phyloP scores from a whole-genome alignment of 768 basidiomycete genomes.

The Russula dissimulans region DNA sequence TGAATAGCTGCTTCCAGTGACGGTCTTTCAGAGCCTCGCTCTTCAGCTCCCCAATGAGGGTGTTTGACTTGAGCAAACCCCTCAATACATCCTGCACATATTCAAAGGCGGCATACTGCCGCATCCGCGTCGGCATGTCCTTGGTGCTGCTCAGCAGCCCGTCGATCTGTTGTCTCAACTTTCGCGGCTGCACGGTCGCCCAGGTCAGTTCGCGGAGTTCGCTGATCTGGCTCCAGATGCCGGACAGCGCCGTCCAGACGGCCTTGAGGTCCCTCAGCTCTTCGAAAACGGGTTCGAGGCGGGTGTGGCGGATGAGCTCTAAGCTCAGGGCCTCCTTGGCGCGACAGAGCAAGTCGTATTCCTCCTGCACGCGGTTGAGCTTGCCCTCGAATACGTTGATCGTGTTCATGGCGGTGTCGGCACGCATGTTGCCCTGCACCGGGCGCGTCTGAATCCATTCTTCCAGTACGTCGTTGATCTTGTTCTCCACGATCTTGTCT shows the following conservation, averaged over 20 bases:
- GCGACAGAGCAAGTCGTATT: slow-evolving; percentile 89
- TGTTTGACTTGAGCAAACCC: slow-evolving; percentile 80
- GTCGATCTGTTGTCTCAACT: slow-evolving; percentile 89
- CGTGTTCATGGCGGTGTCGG: slow-evolving; percentile 92
- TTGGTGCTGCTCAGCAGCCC: slow-evolving; percentile 86
- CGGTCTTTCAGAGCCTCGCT: slow-evolving; percentile 95
- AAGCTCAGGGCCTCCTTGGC: slow-evolving; percentile 97
- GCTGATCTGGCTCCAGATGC: slow-evolving; percentile 89
- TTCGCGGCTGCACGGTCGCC: slow-evolving; percentile 90
- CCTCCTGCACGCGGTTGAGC: slow-evolving; percentile 81
- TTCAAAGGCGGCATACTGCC: slow-evolving; percentile 98
- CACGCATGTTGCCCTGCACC: slow-evolving; percentile 92
- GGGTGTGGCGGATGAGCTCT: slow-evolving; percentile 81
- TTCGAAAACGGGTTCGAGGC: slow-evolving; percentile 89
- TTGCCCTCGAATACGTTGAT: slow-evolving; percentile 94
- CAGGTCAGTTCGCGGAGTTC: slow-evolving; percentile 85
- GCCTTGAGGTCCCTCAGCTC: slow-evolving; percentile 94
- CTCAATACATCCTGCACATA: slow-evolving; percentile 90
- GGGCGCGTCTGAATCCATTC: slow-evolving; percentile 98
- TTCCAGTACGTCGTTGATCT: slow-evolving; percentile 78
- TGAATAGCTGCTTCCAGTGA: slow-evolving; percentile 98
- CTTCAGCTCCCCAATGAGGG: slow-evolving; percentile 87
- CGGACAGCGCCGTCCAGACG: slow-evolving; percentile 97
- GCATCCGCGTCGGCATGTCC: slow-evolving; percentile 98
- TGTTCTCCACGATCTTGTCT: slow-evolving; percentile 95